phyloP scores from a whole-genome alignment of 2,329 filamentous ascomycete genomes.

The Pseudonectria buxi region DNA sequence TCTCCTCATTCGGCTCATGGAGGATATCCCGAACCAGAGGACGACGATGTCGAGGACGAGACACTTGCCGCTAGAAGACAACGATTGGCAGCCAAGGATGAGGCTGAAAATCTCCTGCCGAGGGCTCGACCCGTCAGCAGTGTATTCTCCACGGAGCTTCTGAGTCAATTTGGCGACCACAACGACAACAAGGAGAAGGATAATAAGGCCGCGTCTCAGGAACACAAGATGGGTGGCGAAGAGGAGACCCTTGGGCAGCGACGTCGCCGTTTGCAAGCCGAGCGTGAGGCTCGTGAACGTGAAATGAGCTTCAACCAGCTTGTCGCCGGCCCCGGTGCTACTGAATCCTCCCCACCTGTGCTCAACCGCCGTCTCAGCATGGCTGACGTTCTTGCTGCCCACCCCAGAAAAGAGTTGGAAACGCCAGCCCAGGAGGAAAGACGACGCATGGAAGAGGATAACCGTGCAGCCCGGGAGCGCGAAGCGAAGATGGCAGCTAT shows the following conservation, averaged over 20 bases:
- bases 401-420: slow-evolving; percentile 35
- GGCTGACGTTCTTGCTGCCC: slow-evolving; percentile 49
- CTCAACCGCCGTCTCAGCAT: slow-evolving; percentile 41
- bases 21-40: slow-evolving; percentile 37
- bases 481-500: slow-evolving; percentile 43
- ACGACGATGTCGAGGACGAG: slow-evolving; percentile 54
- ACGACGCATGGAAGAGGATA: slow-evolving; percentile 34
- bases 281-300: slow-evolving; percentile 55
- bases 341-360: slow-evolving; percentile 6
- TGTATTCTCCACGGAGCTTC: slow-evolving; percentile 62
- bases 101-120: slow-evolving; percentile 39
- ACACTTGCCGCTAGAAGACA: slow-evolving; percentile 60
- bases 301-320: slow-evolving; percentile 39
- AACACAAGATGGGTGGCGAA: slow-evolving; percentile 38
- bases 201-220: slow-evolving; percentile 31
- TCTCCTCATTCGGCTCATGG: slow-evolving; percentile 19
- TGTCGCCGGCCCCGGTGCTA: slow-evolving; percentile 8
- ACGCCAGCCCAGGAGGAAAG: slow-evolving; percentile 36
- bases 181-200: slow-evolving; percentile 35
- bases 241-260: slow-evolving; percentile 77
- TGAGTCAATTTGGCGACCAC: slow-evolving; percentile 54
- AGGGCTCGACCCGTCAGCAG: slow-evolving; percentile 53
- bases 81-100: slow-evolving; percentile 55
- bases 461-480: slow-evolving; percentile 34
- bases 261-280: slow-evolving; percentile 64